Evolutionary conservation across 495 filamentous ascomycete genomes (phyloP), one percentile per base, ranked within the genome.

Genomic region (Podospora pseudopauciseta): DNA sequence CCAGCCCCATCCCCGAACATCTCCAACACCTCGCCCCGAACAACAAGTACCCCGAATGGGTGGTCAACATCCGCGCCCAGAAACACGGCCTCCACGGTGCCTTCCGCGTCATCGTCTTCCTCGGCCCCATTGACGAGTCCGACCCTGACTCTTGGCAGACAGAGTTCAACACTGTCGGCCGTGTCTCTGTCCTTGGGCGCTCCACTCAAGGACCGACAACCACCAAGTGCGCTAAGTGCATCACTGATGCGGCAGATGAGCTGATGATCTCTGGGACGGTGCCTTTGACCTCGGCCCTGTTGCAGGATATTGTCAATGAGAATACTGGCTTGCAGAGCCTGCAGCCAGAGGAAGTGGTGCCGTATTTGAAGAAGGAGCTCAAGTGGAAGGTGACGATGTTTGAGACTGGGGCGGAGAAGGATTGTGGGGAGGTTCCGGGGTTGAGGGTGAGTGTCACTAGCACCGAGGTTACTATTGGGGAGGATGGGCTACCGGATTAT

Each of bases 41-140:
- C 66, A 73, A 71, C 71, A 74, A 72, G 53, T 83, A 80, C 69
- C 80, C 75, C 39, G 80, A 83, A 65, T 83, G 78, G 72, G 71
- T 83, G 28, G 69, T 77, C 68, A 81, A 82, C 70, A 64, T 83
- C 44, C 75, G 77, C 64, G 75, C 75, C 13, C 66, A 75, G 55
- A 83, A 83, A 65, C 80, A 82, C 69, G 71, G 73, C 7, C 75
- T 82, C 1, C 74, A 72, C 19, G 72, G 76, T 56, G 74, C 81
- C 26, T 84, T 76, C 79, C 72, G 71, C 19, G 67, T 82, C 1
- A 73, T 81, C 63, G 71, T 81, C 65, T 83, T 84, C 76, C 73
- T 84, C 1, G 81, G 81, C 63, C 60, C 65, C 23, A 74, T 79
- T 60, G 64, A 76, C 34, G 60, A 72, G 32, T 2, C 67, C 34